phyloP scores from a whole-genome alignment of 2,329 filamentous ascomycete species.

The Curvularia sp. region DNA sequence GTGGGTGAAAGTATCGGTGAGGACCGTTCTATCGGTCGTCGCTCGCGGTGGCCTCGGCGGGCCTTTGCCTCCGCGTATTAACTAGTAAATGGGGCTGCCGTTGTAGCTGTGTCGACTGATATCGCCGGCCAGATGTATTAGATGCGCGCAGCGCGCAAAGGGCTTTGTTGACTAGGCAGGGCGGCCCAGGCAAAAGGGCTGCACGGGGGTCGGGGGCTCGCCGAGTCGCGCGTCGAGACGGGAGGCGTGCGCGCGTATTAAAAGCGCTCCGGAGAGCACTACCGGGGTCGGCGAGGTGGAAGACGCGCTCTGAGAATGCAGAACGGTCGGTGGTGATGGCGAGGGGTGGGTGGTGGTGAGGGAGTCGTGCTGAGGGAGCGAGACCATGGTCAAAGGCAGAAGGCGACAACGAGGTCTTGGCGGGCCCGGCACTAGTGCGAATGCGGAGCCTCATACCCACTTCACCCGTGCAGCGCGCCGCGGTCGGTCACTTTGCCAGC shows the following conservation, averaged over 20 bases:
- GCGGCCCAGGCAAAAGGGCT: conserved; percentile 38
- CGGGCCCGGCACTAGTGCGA: conserved; percentile 16
- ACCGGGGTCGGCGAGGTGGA: conserved; percentile 30
- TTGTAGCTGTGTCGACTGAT: conserved; percentile 27
- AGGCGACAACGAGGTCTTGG: conserved; percentile 22
- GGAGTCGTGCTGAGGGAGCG: conserved; percentile 29
- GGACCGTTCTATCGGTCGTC: conserved; percentile 27
- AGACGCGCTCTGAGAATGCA: conserved; percentile 47
- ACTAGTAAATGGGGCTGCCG: conserved; percentile 24
- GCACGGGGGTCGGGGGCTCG: conserved; percentile 40
- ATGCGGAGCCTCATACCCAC: conserved; percentile 21
- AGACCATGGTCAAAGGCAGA: conserved; percentile 22
- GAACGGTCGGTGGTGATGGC: conserved; percentile 43
- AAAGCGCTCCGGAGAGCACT: conserved; percentile 37
- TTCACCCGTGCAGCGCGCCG: background rate
- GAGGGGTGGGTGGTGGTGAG: conserved; percentile 35
- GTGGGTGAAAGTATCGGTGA: conserved; percentile 16
- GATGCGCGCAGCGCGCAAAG: conserved; percentile 46
- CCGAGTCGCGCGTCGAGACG: conserved; percentile 33
- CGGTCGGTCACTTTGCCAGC: background rate
- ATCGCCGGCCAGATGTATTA: conserved; percentile 19
- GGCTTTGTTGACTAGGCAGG: conserved; percentile 40
- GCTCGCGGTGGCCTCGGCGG: conserved; percentile 41
- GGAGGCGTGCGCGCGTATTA: conserved; percentile 33
- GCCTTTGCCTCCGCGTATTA: conserved; percentile 36